Evolutionary conservation across 2,329 filamentous ascomycete species (phyloP).

Genomic region (Zymoseptoria brevis): DNA sequence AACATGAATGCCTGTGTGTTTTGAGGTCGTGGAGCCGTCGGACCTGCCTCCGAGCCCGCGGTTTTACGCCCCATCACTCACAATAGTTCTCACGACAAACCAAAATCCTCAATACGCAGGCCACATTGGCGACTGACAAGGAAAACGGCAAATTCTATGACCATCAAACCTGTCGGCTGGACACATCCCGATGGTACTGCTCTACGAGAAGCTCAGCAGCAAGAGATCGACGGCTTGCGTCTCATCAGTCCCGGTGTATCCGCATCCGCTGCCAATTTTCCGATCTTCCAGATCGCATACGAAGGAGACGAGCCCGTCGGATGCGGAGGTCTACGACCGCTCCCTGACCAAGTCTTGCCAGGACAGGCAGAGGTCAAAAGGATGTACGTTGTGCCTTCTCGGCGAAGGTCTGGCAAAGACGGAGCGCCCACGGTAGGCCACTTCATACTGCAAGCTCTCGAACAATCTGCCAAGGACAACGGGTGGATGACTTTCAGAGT

Average conservation of each 20-base stretch:
- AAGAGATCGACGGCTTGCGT: not conserved
- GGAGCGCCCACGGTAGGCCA: not conserved
- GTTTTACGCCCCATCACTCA: too few relatives aligned
- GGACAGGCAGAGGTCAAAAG: conserved; percentile 1
- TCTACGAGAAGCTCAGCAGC: not conserved
- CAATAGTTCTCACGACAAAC: too few relatives aligned
- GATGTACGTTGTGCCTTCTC: conserved; percentile 3
- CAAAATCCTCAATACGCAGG: too few relatives aligned
- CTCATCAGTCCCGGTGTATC: not conserved
- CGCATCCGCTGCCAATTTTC: not conserved
- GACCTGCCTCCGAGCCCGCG: too few relatives aligned
- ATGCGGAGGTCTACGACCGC: conserved; percentile 1
- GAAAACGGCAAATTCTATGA: not conserved
- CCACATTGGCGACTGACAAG: too few relatives aligned
- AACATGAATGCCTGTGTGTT: too few relatives aligned
- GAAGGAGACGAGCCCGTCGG: not conserved
- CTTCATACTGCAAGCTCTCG: not conserved
- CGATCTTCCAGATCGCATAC: not conserved
- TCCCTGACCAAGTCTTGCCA: not conserved
- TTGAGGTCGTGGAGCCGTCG: too few relatives aligned
- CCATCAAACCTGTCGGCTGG: not conserved
- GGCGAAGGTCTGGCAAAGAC: not conserved
- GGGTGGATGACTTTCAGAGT: not conserved
- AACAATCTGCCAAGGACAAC: not conserved
- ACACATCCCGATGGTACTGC: not conserved